Evolutionary conservation across 257 asterid genomes (phyloP), one percentile per base, ranked within the genome.

Genomic region (Cynanchum wilfordii): DNA sequence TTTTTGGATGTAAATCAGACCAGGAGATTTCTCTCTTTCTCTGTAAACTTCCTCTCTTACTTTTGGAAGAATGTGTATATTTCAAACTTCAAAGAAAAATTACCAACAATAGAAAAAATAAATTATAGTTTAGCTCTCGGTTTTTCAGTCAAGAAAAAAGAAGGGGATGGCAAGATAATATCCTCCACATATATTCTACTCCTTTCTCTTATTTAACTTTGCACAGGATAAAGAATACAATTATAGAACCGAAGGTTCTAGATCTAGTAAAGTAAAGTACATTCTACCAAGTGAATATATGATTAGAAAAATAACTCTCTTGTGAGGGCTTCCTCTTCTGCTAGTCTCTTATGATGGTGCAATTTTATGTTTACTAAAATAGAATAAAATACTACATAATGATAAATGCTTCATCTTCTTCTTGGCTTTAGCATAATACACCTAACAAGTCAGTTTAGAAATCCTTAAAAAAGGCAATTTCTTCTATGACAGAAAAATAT

Each of bases 281-380:
- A 47, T 68, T 59, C 60, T 50, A 59, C 47, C 30, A 49, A n/a
- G 71, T 16, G 54, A 68, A 17, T n/a, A 47, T 44, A 49, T 49
- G 62, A 58, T 58, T 11, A 58, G 38, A 58, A 58, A 57, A 11
- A 22, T 58, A 58, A 58, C 7, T 57, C 7, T 25, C 65, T 13
- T 11, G 65, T 58, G 40, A 11, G 63, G 27, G 45, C 49, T 68
- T 27, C 72, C 38, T 68, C 72, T 16, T 3, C 25, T 3, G 7
- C 70, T 4, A 44, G 36, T 66, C 42, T 47, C 24, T 17, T 19
- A 68, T 13, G 8, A 30, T 24, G 62, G 47, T 19, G 27, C 29
- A 69, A 29, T 36, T 58, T 25, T 27, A 25, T 15, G 24, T 68
- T 33, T 68, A 45, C 72, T 49, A 69, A 22, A 25, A 17, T 29